Evolutionary conservation across 2,329 filamentous ascomycete species (phyloP), one percentile per base, ranked within the genome.

Genomic region (Amesomyces nigricolor): DNA sequence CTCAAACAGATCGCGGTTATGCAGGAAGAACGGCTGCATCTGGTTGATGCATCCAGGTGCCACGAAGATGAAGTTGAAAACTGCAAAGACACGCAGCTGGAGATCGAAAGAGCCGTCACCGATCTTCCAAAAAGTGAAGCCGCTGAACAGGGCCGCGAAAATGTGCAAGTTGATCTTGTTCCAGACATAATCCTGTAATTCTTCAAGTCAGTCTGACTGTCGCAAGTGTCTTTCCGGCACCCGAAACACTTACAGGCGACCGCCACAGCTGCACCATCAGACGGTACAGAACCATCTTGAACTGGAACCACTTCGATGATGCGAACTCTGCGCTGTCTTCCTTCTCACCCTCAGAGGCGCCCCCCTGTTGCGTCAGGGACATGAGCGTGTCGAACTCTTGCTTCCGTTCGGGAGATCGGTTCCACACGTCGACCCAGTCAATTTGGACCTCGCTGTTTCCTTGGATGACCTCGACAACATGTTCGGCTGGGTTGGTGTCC

Each of bases 61-160:
- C 47, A 50, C 47, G 10, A 50, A 50, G 47, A 50, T 50, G 38
- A 50, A 50, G 38, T 50, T 50, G 38, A 50, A 50, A 10, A 50
- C 29, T n/a, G 47, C 47, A 43, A 50, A 50, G 38, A 50, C 38
- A n/a, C 47, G 47, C n/a, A 50, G 22, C 38, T 50, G 47, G n/a
- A 50, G 47, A n/a, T 50, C 47, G 26, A 50, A 50, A 6, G 47
- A 49, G 14, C 47, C n/a, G 19, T 50, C 16, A 9, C 47, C 47
- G 10, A 50, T 50, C 16, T 50, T 42, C 47, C 47, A 50, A 5
- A 50, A 50, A 1, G 38, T 50, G 19, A 50, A 50, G n/a, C 47
- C 47, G 26, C 47, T 43, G 26, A 50, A 50, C 5, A 50, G 38
- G 11, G 47, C 47, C 9, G 47, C 38, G 11, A 50, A 43, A 4